A percentile compares a stretch with the other conserved stretches of the same genome.
These are phyloP conservation scores for Exophiala mesophila DNA, from an alignment of 2,329 filamentous ascomycete species.

Conservation along the genomic window DNA sequence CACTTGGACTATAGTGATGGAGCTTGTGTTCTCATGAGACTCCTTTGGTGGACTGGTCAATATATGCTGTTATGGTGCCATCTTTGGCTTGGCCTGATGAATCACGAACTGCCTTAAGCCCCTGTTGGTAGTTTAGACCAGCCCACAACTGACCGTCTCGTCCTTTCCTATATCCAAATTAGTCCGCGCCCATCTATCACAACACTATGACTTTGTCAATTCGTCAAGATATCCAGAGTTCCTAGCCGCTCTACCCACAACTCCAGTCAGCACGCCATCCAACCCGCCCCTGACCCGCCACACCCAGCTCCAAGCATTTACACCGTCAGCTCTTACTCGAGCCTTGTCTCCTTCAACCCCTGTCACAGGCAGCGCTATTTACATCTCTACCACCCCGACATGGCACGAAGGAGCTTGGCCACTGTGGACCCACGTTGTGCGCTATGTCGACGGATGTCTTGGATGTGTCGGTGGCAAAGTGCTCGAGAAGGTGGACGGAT, in stretches of 20 bases:
- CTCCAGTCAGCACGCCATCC: conserved; percentile 2
- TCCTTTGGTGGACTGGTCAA: not conserved
- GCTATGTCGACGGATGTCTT: conserved; percentile 30
- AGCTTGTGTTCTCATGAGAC: no score
- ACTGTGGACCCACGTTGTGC: conserved; percentile 28
- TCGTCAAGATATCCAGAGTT: conserved; percentile 25
- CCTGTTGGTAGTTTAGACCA: no score
- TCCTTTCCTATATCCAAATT: no score
- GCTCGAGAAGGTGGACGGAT: conserved; percentile 31
- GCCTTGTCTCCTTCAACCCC: conserved; percentile 20
- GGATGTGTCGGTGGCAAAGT: conserved; percentile 33
- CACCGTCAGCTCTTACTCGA: conserved; percentile 23
- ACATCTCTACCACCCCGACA: conserved; percentile 24
- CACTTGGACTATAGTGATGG: no score
- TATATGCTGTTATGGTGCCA: conserved; percentile 1
- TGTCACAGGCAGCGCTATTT: conserved; percentile 33
- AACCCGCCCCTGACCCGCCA: conserved; percentile 14
- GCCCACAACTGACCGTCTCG: no score
- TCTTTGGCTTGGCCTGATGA: not conserved
- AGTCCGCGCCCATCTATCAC: conserved; percentile 24
- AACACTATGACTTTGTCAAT: conserved; percentile 26
- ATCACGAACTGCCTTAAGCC: no score
- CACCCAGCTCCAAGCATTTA: conserved; percentile 28
- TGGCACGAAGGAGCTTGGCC: conserved; percentile 28
- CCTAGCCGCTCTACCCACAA: conserved; percentile 4